Base-by-base conservation (phyloP, 257 asterid genomes). In the Ocimum tenuiflorum region DNA sequence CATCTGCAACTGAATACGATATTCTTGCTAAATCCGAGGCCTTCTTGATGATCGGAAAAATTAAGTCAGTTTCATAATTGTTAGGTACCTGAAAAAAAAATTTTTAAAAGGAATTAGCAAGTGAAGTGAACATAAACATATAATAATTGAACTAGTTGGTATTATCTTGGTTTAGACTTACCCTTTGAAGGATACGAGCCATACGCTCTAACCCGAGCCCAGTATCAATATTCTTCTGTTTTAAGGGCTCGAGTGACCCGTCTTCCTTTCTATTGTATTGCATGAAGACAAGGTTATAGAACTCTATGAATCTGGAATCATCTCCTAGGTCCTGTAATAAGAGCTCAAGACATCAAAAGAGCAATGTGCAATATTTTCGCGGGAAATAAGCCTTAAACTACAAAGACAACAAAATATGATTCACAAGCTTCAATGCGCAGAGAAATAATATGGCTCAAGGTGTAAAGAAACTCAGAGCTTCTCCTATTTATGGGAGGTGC, bases 201-300 rank as follows among this genome's bases (percentile, higher is more conserved):
- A 91, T 78, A 53, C 98, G 95, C 86, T 91, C 98, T 69, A 91
- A 79, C 75, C 98, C 98, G 10, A 91, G 91, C 51, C 98, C 98
- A 3, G 96, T 91, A 77, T 91, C 98, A 70, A 89, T 91, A 73
- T 89, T 91, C 89, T 82, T 85, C 82, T 89, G 97, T 74, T 89
- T 89, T 70, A 91, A 80, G 67, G 98, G 96, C 82, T 91, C 98
- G 4, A 89, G 96, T 31, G 96, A 89, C 61, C 98, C 98, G 70
- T 89, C 97, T 38, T 89, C 97, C 77, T 77, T 87, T 79, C 71
- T 85, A 69, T 91, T 89, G 81, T 87, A 91, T 79, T 91, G 88
- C 98, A 91, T 91, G 59, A 91, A 91, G 60, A 91, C 98, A 43
- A 91, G 96, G 81, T 91, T 91, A 81, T 91, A 91, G 82, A 89